Evolutionary conservation across 257 asterid species (phyloP).

Genomic region (Solanum chmielewskii): DNA sequence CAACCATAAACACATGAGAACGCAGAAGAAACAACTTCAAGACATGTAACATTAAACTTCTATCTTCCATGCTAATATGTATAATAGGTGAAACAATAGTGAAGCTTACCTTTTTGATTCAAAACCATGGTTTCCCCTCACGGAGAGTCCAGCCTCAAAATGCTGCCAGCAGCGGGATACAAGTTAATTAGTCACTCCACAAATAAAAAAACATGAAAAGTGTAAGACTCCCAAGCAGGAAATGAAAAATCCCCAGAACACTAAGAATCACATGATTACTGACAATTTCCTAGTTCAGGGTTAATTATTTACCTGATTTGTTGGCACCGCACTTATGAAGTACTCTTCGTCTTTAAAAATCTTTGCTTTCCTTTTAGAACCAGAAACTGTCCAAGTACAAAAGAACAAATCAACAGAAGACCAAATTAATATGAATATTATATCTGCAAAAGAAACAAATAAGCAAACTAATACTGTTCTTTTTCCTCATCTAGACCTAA

Average conservation of each 20-base stretch:
- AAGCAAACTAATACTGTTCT: not conserved
- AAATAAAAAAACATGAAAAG: not conserved
- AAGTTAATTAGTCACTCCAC: not conserved
- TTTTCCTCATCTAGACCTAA: not conserved
- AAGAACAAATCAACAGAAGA: constrained; percentile 1
- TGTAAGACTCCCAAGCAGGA: not conserved
- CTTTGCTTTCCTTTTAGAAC: constrained; percentile 70
- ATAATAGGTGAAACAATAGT: not conserved
- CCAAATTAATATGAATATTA: not conserved
- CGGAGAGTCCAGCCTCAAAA: constrained; percentile 90
- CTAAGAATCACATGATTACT: not conserved
- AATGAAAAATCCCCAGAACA: not conserved
- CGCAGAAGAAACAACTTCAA: not conserved
- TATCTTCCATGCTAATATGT: not conserved
- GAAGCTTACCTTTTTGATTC: constrained; percentile 56
- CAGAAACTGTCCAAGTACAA: constrained; percentile 36
- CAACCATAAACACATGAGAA: not conserved
- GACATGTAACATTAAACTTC: not conserved
- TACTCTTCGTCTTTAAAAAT: constrained; percentile 82
- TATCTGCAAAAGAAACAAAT: not conserved
- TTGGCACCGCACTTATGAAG: constrained; percentile 91
- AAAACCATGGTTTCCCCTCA: constrained; percentile 54
- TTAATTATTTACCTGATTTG: constrained; percentile 50
- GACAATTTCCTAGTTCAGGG: not conserved
- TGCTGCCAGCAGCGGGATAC: constrained; percentile 42